Conservation (phyloP, 2,329 filamentous ascomycete genomes). For the Hypocrella siamensis region DNA sequence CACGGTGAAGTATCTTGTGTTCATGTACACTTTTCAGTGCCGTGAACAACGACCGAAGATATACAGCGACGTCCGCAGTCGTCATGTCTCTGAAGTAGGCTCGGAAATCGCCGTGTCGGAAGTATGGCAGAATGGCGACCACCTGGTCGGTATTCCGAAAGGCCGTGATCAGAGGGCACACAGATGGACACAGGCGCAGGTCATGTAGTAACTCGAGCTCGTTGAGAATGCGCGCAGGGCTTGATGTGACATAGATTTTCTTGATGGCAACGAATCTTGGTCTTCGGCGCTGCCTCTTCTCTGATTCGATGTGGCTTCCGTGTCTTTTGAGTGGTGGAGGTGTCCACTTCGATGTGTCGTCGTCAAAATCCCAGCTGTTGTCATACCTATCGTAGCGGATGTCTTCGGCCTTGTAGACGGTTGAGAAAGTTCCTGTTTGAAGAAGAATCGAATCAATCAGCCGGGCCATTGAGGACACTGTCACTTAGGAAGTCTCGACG, state of each 20-base stretch:
- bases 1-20: slow-evolving; percentile 75
- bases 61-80: slow-evolving; percentile 72
- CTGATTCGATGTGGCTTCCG: slow-evolving; percentile 16
- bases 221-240: slow-evolving; percentile 83
- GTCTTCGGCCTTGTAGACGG: slow-evolving; percentile 97
- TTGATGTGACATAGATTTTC: slow-evolving; percentile 98
- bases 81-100: slow-evolving; percentile 88
- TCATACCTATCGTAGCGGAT: slow-evolving; percentile 67
- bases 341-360: slow-evolving; percentile 49
- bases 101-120: slow-evolving; percentile 87
- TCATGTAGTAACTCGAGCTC: slow-evolving; percentile 89
- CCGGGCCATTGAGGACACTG: neutral
- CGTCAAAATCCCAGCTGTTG: slow-evolving; percentile 74
- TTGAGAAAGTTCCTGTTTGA: slow-evolving; percentile 80
- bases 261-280: slow-evolving; percentile 87
- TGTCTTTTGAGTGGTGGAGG: slow-evolving; percentile 48
- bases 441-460: neutral
- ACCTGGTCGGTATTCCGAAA: slow-evolving; percentile 92
- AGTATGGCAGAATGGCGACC: slow-evolving; percentile 87
- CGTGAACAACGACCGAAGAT: slow-evolving; percentile 76
- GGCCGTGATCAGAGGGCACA: slow-evolving; percentile 94
- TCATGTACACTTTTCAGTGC: slow-evolving; percentile 73
- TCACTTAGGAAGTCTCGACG: neutral
- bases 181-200: slow-evolving; percentile 64
- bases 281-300: slow-evolving; percentile 13